Evolutionary conservation across 129 eudicot genomes (phyloP), one percentile per base, ranked within the genome.

Genomic region (Centrapalus pauciflorus): DNA sequence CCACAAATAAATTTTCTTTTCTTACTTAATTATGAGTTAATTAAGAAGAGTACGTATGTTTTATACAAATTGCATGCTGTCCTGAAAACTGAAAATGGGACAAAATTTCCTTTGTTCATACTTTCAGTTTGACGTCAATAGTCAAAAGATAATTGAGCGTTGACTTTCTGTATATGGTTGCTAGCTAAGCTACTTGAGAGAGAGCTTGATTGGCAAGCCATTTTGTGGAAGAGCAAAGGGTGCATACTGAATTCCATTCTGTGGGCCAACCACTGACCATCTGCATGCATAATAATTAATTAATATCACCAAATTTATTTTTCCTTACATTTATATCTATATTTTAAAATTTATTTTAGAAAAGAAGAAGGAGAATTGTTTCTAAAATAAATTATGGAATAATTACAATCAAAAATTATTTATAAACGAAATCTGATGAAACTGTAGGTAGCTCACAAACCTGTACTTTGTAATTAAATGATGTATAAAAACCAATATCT

Each of bases 391-490:
- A n/a, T n/a, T n/a, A n/a, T n/a, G n/a, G n/a, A n/a, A n/a, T n/a
- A n/a, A n/a, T n/a, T n/a, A n/a, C n/a, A n/a, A n/a, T n/a, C n/a
- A n/a, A n/a, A 41, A 2, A 49, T 14, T 64, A 64, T 5, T 17
- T 13, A 8, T 34, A 16, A 11, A 21, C n/a, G n/a, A n/a, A n/a
- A n/a, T n/a, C n/a, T n/a, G n/a, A n/a, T n/a, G n/a, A n/a, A n/a
- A n/a, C n/a, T n/a, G 19, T 7, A 13, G 26, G 17, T 7, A 33
- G 37, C 23, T 67, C 37, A 65, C 75, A 45, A 63, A 86, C 95
- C 89, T 86, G 75, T 80, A 83, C 49, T 80, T 78, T 51, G 78
- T 83, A 69, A 82, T 83, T 55, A 86, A 82, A 34, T 86, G 95
- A 65, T 86, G 84, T 58, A 86, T 49, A 34, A 83, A 64, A 10